phyloP scores from a whole-genome alignment of 116 monocot species.

The Dioscorea cayenensis region DNA sequence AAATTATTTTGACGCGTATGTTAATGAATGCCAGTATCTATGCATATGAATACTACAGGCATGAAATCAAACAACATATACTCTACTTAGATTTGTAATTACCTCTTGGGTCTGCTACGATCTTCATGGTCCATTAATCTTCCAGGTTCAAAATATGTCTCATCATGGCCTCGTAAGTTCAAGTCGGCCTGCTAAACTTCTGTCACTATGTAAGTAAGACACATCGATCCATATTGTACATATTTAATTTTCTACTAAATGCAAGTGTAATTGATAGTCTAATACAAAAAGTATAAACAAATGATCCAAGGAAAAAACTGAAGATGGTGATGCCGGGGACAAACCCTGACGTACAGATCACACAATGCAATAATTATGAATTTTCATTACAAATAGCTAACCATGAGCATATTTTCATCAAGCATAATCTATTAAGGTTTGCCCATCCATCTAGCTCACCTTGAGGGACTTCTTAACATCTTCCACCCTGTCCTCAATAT shows the following conservation, averaged over 20 bases:
- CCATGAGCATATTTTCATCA: neutral
- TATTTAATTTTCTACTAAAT: neutral
- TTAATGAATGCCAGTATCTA: no score
- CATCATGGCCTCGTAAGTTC: slow-evolving; percentile 72
- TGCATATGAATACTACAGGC: no score
- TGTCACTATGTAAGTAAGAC: slow-evolving; percentile 86
- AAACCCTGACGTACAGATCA: neutral
- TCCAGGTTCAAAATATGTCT: slow-evolving; percentile 65
- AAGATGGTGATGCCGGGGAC: no score
- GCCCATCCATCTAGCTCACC: slow-evolving; percentile 33
- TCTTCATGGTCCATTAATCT: slow-evolving; percentile 94
- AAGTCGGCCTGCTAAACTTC: slow-evolving; percentile 85
- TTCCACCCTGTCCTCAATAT: slow-evolving; percentile 83
- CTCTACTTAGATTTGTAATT: slow-evolving; percentile 1
- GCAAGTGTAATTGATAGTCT: neutral
- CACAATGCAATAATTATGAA: neutral
- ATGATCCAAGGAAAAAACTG: no score
- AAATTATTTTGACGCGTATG: no score
- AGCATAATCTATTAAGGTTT: neutral
- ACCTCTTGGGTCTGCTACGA: slow-evolving; percentile 85
- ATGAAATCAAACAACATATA: neutral
- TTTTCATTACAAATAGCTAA: no score
- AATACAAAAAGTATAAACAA: no score
- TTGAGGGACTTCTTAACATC: slow-evolving; percentile 88
- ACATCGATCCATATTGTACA: slow-evolving; percentile 43